Base-by-base conservation (phyloP, 352 stramenopile species). In the Pythium oligandrum region DNA sequence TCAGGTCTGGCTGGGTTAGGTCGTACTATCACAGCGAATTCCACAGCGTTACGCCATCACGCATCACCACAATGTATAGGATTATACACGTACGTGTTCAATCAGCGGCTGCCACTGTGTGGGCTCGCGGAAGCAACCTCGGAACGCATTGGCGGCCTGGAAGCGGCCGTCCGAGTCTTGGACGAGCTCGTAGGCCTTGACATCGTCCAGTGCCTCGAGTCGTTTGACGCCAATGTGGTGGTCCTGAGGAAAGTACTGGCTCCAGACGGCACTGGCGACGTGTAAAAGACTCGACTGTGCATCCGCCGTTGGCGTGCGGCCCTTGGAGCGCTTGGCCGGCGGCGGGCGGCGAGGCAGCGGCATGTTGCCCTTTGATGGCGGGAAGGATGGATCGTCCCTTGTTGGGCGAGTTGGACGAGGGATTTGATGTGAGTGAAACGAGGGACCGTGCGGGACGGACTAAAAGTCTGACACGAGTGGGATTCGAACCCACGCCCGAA, bases 191-290 rank as follows among this genome's bases (percentile, higher is more conserved):
- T 61, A 68, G 38, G 54, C 50, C 37, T 57, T 55, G n/a, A 44
- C 50, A 44, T 66, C 61, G 47, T 51, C 40, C 26, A 58, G 49
- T 35, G 56, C 61, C 39, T 64, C 61, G 12, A 43, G 48, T 7
- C 52, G 48, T 40, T 58, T 53, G 37, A 70, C 49, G 12, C 62
- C 62, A 44, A 70, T 70, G 57, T 73, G 62, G 51, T 87, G 75
- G 57, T 90, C 78, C 30, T 82, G 62, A 2, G 78, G 75, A 56
- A 88, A 90, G 57, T 88, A 90, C 61, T 86, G 80, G 44, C 63
- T 86, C 80, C 80, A 90, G 37, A 90, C 80, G 55, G 73, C 71
- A 40, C 73, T 90, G 4, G 80, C 77, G 12, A 80, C 75, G 7
- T 17, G 26, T 26, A 77, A 46, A 2, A 60, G 52, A 9, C 11